phyloP scores from a whole-genome alignment of 805 yeast genomes.

The Saccharomycopsis sp. region DNA sequence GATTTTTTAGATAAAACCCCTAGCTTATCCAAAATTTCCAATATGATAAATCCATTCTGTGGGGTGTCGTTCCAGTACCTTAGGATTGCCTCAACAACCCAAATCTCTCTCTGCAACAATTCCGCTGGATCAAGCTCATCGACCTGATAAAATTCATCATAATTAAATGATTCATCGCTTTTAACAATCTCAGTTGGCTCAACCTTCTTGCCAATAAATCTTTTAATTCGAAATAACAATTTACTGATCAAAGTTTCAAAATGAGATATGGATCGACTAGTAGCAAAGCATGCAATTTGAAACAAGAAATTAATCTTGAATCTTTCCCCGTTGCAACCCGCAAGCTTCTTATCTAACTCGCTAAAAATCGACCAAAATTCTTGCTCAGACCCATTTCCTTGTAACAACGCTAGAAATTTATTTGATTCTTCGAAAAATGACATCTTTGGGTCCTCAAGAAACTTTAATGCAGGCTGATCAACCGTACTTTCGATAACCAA shows the following conservation, averaged over 20 bases:
- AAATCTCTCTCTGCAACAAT: conserved; percentile 26
- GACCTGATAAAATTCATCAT: conserved; percentile 12
- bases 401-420: conserved; percentile 24
- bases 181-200: conserved; percentile 14
- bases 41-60: conserved; percentile 54
- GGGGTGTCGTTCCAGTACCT: conserved; percentile 62
- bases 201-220: conserved; percentile 25
- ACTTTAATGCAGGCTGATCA: conserved; percentile 26
- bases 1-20: conserved; percentile 36
- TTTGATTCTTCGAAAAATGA: conserved; percentile 33
- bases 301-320: conserved; percentile 55
- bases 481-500: conserved; percentile 21
- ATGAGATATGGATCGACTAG: conserved; percentile 82
- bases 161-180: conserved; percentile 29
- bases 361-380: conserved; percentile 29
- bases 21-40: conserved; percentile 43
- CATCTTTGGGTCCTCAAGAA: conserved; percentile 23
- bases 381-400: conserved; percentile 24
- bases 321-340: conserved; percentile 26
- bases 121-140: conserved; percentile 13
- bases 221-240: conserved; percentile 23
- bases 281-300: conserved; percentile 72
- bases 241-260: conserved; percentile 49
- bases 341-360: conserved; percentile 27
- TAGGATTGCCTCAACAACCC: conserved; percentile 50